These are phyloP conservation scores for Alternaria metachromatica DNA, from an alignment of 2,329 filamentous ascomycete species.

Conservation along the genomic window DNA sequence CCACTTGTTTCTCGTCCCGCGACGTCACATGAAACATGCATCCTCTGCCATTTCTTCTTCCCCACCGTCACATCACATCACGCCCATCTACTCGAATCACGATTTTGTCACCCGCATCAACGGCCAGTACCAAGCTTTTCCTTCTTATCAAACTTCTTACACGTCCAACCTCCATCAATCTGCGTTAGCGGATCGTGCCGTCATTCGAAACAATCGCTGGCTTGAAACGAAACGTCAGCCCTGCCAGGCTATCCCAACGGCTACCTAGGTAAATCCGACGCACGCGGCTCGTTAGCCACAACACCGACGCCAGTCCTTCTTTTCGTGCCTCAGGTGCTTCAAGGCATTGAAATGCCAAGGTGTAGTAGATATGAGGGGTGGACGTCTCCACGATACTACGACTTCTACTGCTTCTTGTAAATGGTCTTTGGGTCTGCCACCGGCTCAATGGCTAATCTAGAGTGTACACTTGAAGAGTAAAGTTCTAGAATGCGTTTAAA, in stretches of 20 bases:
- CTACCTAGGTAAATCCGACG: background rate
- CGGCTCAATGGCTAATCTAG: background rate
- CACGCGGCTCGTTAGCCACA: background rate
- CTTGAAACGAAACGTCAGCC: conserved; percentile 24
- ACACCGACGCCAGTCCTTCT: background rate
- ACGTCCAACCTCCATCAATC: conserved; percentile 10
- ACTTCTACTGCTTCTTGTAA: background rate
- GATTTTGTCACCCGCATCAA: conserved; percentile 14
- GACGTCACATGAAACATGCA: conserved; percentile 3
- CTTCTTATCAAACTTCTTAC: conserved; percentile 27
- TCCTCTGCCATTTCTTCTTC: background rate
- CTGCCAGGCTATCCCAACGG: conserved; percentile 3
- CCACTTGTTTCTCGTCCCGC: background rate
- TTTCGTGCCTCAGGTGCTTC: background rate
- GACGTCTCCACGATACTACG: conserved; percentile 1
- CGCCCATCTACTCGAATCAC: background rate
- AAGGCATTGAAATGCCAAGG: background rate
- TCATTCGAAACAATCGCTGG: conserved; percentile 19
- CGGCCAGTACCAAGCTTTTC: conserved; percentile 16
- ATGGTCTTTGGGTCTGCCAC: background rate
- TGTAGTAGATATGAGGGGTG: background rate
- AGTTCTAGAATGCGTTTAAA: background rate
- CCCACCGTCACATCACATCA: conserved; percentile 1
- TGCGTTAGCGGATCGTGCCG: conserved; percentile 22
- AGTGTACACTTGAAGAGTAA: background rate